These are phyloP conservation scores for Xylariaceae sp. DNA, from an alignment of 2,329 filamentous ascomycete genomes.

Conservation along the genomic window DNA sequence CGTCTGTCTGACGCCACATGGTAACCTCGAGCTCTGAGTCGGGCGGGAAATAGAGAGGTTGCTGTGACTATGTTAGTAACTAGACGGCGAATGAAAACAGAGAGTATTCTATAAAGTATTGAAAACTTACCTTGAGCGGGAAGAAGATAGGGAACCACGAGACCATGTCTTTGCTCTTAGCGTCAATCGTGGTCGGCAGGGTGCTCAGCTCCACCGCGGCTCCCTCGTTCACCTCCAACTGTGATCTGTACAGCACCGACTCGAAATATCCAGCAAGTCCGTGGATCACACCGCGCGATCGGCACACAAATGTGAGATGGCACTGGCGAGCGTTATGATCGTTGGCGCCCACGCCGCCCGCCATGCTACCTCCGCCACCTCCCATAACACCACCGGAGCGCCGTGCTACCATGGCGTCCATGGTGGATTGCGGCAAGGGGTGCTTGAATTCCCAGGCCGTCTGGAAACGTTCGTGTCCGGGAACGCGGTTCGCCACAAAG, in stretches of 20 bases:
- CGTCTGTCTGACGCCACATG: slow-evolving; percentile 95
- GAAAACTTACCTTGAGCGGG: slow-evolving; percentile 70
- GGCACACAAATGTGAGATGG: slow-evolving; percentile 71
- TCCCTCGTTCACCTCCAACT: slow-evolving; percentile 28
- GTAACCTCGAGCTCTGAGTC: slow-evolving; percentile 80
- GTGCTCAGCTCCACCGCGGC: slow-evolving; percentile 80
- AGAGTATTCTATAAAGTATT: neutral
- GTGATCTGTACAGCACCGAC: slow-evolving; percentile 72
- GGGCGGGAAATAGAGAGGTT: slow-evolving; percentile 78
- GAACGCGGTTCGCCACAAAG: slow-evolving; percentile 64
- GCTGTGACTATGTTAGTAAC: slow-evolving; percentile 43
- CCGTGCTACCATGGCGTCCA: slow-evolving; percentile 51
- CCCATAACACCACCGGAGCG: slow-evolving; percentile 59
- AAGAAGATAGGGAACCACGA: slow-evolving; percentile 99
- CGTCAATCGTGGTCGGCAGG: slow-evolving; percentile 84
- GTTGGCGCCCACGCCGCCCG: slow-evolving; percentile 74
- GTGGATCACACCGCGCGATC: slow-evolving; percentile 77
- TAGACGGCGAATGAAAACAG: neutral
- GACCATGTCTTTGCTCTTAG: slow-evolving; percentile 96
- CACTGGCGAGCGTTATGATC: slow-evolving; percentile 85
- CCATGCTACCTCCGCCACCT: slow-evolving; percentile 67
- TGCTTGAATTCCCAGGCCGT: slow-evolving; percentile 77
- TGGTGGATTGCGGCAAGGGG: slow-evolving; percentile 57
- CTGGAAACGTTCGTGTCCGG: slow-evolving; percentile 60
- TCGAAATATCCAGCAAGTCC: slow-evolving; percentile 95